Evolutionary conservation across 148 eudicot genomes (phyloP).

Genomic region (Rhododendron ovatum): DNA sequence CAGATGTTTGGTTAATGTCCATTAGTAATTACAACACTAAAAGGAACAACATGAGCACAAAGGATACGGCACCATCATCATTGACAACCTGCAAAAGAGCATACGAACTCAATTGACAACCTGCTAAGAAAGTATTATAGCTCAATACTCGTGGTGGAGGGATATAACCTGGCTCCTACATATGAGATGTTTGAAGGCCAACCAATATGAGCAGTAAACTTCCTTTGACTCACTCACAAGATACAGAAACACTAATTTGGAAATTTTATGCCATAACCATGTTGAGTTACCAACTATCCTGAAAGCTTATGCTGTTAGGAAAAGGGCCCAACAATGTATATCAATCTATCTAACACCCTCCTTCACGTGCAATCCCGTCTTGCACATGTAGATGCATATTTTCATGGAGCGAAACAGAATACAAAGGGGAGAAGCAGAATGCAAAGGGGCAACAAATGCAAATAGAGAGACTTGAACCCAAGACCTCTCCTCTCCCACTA

Average conservation of each 20-base stretch:
- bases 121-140: conserved; percentile 39
- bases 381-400: too few relatives aligned
- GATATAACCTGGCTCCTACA: neutral
- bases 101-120: conserved; percentile 45
- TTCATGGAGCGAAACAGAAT: neutral
- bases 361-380: neutral
- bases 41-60: conserved; percentile 11
- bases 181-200: neutral
- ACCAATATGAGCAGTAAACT: neutral
- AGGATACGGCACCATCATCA: conserved; percentile 99
- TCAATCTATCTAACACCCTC: neutral
- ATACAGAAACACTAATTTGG: neutral
- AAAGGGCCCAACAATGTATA: neutral
- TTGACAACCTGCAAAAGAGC: conserved; percentile 75
- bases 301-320: neutral
- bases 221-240: neutral
- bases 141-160: neutral
- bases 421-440: neutral
- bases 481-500: too few relatives aligned
- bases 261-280: neutral
- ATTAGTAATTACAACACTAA: neutral
- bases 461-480: neutral
- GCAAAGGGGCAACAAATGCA: neutral
- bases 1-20: neutral
- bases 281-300: neutral